Evolutionary conservation across 495 filamentous ascomycete species (phyloP).

Genomic region (Apiosordaria backusii): DNA sequence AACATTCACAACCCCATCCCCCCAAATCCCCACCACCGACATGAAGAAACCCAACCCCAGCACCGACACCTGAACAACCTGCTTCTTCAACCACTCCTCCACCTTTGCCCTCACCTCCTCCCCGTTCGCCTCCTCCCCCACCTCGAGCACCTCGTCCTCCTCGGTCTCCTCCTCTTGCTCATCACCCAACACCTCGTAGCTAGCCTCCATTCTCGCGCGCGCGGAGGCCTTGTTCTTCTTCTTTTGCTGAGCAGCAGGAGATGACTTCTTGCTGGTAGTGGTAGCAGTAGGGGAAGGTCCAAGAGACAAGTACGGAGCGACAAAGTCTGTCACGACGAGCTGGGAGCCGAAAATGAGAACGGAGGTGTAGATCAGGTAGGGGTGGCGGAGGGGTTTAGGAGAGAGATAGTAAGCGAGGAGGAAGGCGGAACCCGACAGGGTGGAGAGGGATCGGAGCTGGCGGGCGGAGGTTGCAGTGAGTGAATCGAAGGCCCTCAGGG

Average conservation of each 20-base stretch:
- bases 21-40: slow-evolving; percentile 83
- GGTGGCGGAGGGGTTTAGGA: slow-evolving; percentile 66
- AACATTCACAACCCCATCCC: slow-evolving; percentile 56
- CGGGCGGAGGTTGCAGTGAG: slow-evolving; percentile 56
- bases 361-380: slow-evolving; percentile 79
- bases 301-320: slow-evolving; percentile 51
- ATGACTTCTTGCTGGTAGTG: neutral
- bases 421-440: slow-evolving; percentile 60
- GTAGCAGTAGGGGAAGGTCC: neutral
- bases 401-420: slow-evolving; percentile 70
- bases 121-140: slow-evolving; percentile 64
- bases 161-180: slow-evolving; percentile 42
- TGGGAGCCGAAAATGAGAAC: slow-evolving; percentile 55
- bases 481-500: slow-evolving; percentile 60
- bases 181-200: slow-evolving; percentile 57
- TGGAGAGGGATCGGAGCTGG: slow-evolving; percentile 58
- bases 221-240: slow-evolving; percentile 24
- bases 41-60: slow-evolving; percentile 67
- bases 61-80: slow-evolving; percentile 57
- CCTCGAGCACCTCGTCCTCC: slow-evolving; percentile 35
- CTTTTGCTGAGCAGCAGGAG: slow-evolving; percentile 18
- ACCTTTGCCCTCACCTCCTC: slow-evolving; percentile 73
- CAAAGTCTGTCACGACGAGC: slow-evolving; percentile 48
- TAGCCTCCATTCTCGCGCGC: slow-evolving; percentile 49
- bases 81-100: slow-evolving; percentile 58